Base-by-base conservation (phyloP, 768 basidiomycete genomes). In the Candolleomyces aberdarensis region DNA sequence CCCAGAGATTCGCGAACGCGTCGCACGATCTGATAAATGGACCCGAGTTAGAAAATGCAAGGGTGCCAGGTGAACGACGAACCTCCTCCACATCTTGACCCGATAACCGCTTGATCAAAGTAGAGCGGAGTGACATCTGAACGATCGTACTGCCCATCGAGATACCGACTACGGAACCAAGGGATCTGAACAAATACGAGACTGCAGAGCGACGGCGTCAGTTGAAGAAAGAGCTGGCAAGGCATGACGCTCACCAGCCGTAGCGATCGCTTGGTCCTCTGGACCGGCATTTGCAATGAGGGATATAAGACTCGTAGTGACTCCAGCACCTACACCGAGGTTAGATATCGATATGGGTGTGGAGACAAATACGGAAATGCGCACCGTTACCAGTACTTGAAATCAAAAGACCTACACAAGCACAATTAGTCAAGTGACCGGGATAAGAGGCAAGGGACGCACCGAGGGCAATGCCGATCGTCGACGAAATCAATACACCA, bases 161-260 rank as follows among this genome's bases (percentile, higher is more conserved):
- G 0, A 87, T 65, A 1, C 85, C 83, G 22, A 86, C 71, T 8
- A 87, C 84, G 1, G 79, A 79, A 2, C 86, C 86, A 13, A 87
- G 68, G 2, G 85, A 86, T 40, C 86, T 83, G 75, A 87, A 87
- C 40, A 88, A 83, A 67, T 86, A 87, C 0, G 84, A 86, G 0
- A 84, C 86, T 85, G 54, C 11, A 36, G 26, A 15, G n/a, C 31
- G 14, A 44, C 9, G 49, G 48, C 13, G 9, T 43, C 41, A 13
- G 41, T n/a, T 43, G 11, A 5, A n/a, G 10, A 50, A 36, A 11
- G 29, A 40, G 14, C 8, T 13, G 47, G 22, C 40, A 29, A 14
- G 29, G 36, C 14, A 15, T 39, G 59, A 32, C 29, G 55, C 76
- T 5, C 41, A 83, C 85, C 83, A 41, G 85, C 85, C 10, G 85